These are phyloP conservation scores for Arthroderma sp. DNA, from an alignment of 2,329 filamentous ascomycete genomes.

Conservation along the genomic window DNA sequence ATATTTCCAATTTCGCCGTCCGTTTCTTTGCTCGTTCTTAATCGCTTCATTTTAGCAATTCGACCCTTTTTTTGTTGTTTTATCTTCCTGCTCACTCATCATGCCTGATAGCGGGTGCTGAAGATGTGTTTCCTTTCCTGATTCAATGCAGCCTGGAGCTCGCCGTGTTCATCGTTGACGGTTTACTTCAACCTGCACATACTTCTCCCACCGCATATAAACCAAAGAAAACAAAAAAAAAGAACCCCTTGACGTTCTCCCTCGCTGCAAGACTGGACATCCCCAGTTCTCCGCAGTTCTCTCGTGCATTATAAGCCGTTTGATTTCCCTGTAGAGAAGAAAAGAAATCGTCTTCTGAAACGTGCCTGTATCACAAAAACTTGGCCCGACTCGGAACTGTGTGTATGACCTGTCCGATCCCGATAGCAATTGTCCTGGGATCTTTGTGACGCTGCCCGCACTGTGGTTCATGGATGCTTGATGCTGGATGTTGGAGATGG, in stretches of 20 bases:
- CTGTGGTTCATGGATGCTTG: too few relatives aligned
- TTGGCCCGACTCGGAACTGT: constrained; percentile 4
- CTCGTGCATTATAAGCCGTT: neutral
- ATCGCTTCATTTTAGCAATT: neutral
- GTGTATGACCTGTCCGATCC: constrained; percentile 4
- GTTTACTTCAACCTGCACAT: constrained; percentile 1
- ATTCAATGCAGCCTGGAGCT: constrained; percentile 14
- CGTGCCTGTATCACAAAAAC: neutral
- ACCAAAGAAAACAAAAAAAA: neutral
- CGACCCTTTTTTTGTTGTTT: neutral
- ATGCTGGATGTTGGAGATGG: neutral
- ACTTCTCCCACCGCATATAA: neutral
- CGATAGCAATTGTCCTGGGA: too few relatives aligned
- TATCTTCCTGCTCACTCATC: constrained; percentile 1
- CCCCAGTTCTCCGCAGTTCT: neutral
- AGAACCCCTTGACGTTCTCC: neutral
- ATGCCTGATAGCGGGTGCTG: constrained; percentile 12
- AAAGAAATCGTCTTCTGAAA: neutral
- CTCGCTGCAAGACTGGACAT: neutral
- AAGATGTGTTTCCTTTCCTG: constrained; percentile 10
- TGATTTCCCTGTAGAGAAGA: neutral
- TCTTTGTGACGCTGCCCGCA: too few relatives aligned
- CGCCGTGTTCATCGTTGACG: constrained; percentile 8
- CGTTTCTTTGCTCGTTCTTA: constrained; percentile 1
- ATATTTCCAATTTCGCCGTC: neutral